Conservation (phyloP, 257 asterid genomes). For the Sherardia arvensis region DNA sequence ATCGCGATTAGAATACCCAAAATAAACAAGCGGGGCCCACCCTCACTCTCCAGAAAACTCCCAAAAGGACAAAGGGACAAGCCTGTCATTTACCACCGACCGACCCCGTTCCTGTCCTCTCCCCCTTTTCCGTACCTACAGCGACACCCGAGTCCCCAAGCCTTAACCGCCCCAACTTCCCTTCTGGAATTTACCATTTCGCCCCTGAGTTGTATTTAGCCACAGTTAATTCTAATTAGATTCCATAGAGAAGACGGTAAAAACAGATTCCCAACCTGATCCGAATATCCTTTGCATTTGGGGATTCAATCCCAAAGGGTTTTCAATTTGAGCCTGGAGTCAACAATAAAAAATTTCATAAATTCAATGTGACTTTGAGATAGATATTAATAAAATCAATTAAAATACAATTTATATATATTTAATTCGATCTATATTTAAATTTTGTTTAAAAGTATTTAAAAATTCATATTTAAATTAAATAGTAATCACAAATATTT, state of each 20-base stretch:
- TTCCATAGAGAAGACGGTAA: background rate
- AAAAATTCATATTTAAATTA: too few relatives aligned
- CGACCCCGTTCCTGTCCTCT: background rate
- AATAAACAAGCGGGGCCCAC: background rate
- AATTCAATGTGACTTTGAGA: too few relatives aligned
- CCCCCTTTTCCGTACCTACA: background rate
- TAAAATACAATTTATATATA: too few relatives aligned
- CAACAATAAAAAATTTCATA: too few relatives aligned
- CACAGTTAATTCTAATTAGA: background rate
- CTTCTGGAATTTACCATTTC: background rate
- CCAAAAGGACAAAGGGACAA: background rate
- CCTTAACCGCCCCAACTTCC: background rate
- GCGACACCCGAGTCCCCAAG: background rate
- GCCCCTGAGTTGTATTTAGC: background rate
- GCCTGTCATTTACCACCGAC: slow-evolving; percentile 4
- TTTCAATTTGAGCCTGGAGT: too few relatives aligned
- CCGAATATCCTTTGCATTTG: too few relatives aligned
- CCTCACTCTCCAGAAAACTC: background rate
- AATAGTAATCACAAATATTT: too few relatives aligned
- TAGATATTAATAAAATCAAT: too few relatives aligned
- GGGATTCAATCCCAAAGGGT: too few relatives aligned
- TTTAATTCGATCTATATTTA: too few relatives aligned
- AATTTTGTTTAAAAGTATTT: too few relatives aligned
- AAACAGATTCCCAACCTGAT: background rate
- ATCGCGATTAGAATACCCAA: background rate